Base-by-base conservation (phyloP, 2,329 filamentous ascomycete species). In the Cordyceps pruinosa region DNA sequence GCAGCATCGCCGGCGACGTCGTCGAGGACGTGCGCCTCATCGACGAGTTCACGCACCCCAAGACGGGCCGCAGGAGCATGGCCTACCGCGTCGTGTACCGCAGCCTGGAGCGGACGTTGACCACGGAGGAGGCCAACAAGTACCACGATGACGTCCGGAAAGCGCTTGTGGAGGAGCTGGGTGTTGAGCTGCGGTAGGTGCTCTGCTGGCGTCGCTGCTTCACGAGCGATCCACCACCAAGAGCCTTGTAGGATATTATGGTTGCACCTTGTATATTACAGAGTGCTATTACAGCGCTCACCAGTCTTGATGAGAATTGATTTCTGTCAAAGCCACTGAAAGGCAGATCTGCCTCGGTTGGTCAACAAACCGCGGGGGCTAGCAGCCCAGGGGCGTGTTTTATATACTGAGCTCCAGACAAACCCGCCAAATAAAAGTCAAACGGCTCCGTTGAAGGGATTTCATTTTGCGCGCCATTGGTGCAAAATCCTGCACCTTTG, bases 11-110 rank as follows among this genome's bases (percentile, higher is more conserved):
- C 10, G 92, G 91, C 51, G 89, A 96, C 69, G 73, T 85, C 23
- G 90, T 94, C 35, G 94, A 99, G 73, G 90, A 96, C 70, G 93
- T 97, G 51, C 79, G 77, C 60, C 77, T 95, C 28, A 84, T 90
- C 53, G 94, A 97, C 72, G 83, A 90, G 69, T 99, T 97, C 71
- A 84, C 82, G 48, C 91, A 97, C 72, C 91, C 92, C 37, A 91
- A 89, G 75, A 92, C 88, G 21, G 85, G 87, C 4, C 80, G 88
- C 63, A 87, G 82, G 74, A 97, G 92, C 75, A 73, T 94, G 75
- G 96, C 90, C 73, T 99, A 97, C 72, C 82, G 92, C 61, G 87
- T 97, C 72, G 93, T 93, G 69, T 99, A 99, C 74, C 83, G 94
- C 62, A 96, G 91, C 71, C 75, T 96, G 64, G 93, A 97, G 77